These are phyloP conservation scores for Apostasia ramifera DNA, from an alignment of 106 monocot species.

Conservation along the genomic window DNA sequence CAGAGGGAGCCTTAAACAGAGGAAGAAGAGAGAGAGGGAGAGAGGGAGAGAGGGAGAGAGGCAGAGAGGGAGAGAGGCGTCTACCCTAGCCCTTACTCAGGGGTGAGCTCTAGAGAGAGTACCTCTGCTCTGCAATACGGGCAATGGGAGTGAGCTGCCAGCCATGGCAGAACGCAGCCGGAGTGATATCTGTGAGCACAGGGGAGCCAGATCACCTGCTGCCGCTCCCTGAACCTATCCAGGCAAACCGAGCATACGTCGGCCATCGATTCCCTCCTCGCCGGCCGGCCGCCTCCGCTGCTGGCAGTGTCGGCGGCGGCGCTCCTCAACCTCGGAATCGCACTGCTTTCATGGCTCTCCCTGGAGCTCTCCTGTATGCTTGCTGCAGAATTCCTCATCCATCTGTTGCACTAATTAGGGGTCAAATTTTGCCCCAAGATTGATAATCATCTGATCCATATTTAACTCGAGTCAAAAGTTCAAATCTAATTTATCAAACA, in stretches of 20 bases:
- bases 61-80: no score
- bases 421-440: no score
- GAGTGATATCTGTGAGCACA: slow-evolving; percentile 48
- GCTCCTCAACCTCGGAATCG: not conserved
- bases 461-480: no score
- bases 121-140: slow-evolving; percentile 31
- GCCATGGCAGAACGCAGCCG: slow-evolving; percentile 36
- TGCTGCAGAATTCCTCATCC: slow-evolving; percentile 5
- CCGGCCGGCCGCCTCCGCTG: not conserved
- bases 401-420: not conserved
- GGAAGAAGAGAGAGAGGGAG: no score
- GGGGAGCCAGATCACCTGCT: slow-evolving; percentile 33
- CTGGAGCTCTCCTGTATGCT: not conserved
- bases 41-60: no score
- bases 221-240: slow-evolving; percentile 18
- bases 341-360: not conserved
- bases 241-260: slow-evolving; percentile 55
- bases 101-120: not conserved
- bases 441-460: no score
- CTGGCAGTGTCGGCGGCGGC: no score
- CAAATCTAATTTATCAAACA: no score
- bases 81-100: not conserved
- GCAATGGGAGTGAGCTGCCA: slow-evolving; percentile 21
- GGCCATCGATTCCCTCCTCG: slow-evolving; percentile 17
- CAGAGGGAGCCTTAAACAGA: no score